A percentile compares a stretch with the other conserved stretches of the same genome.
Evolutionary conservation across 2,329 filamentous ascomycete species (phyloP).

Genomic region (Elsinoe perseae): DNA sequence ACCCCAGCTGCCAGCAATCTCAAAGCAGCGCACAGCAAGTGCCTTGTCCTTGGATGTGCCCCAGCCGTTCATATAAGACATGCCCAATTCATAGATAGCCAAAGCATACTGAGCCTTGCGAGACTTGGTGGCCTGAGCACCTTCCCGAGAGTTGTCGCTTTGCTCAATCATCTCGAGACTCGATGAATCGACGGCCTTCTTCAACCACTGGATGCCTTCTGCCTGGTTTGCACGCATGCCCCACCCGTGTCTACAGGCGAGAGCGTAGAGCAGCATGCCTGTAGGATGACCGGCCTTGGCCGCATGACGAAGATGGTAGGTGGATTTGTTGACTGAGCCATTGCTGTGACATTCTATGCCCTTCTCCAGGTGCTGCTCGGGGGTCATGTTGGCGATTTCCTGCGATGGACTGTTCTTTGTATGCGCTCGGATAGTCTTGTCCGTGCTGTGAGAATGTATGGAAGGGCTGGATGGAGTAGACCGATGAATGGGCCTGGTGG

Average conservation of each 20-base stretch:
- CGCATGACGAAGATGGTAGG: slow-evolving; percentile 87
- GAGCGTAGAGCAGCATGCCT: slow-evolving; percentile 89
- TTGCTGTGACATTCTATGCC: slow-evolving; percentile 85
- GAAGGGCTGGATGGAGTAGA: slow-evolving; percentile 27
- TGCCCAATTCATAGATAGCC: slow-evolving; percentile 91
- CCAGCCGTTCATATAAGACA: slow-evolving; percentile 98
- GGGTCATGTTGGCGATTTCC: slow-evolving; percentile 55
- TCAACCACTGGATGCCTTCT: slow-evolving; percentile 86
- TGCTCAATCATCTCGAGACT: slow-evolving; percentile 77
- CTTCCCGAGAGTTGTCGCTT: slow-evolving; percentile 44
- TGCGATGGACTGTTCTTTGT: slow-evolving; percentile 28
- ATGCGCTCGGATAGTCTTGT: slow-evolving; percentile 38
- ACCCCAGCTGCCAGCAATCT: slow-evolving; percentile 92
- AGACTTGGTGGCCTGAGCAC: slow-evolving; percentile 60
- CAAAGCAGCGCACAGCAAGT: slow-evolving; percentile 84
- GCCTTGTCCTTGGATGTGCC: slow-evolving; percentile 87
- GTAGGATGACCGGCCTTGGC: slow-evolving; percentile 80
- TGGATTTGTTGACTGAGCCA: slow-evolving; percentile 83
- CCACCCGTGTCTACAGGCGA: slow-evolving; percentile 95
- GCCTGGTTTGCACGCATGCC: slow-evolving; percentile 87
- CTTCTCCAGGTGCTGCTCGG: slow-evolving; percentile 83
- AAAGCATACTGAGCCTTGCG: slow-evolving; percentile 89
- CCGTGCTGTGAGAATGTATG: slow-evolving; percentile 32
- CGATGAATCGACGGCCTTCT: slow-evolving; percentile 79
- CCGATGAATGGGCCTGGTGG: slow-evolving; percentile 11